These are phyloP conservation scores for Multifurca ochricompacta DNA, from an alignment of 768 basidiomycete genomes.

Conservation along the genomic window DNA sequence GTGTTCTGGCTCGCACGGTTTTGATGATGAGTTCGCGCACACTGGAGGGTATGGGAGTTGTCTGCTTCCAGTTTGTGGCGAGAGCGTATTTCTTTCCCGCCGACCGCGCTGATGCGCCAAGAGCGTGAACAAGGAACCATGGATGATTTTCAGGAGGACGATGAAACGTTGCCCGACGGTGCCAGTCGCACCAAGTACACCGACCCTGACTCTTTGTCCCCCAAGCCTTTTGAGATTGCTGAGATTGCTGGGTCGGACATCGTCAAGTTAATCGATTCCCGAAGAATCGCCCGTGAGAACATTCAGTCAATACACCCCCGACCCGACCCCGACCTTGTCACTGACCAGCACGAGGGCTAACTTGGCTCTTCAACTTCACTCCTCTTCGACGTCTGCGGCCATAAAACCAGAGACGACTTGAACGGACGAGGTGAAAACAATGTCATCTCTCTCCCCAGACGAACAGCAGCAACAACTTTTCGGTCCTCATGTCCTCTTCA, in stretches of 20 bases:
- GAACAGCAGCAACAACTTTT: conserved; percentile 54
- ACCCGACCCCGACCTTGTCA: too few species aligned
- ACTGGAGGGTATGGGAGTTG: conserved; percentile 56
- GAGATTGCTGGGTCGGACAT: conserved; percentile 3
- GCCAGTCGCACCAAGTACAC: conserved; percentile 82
- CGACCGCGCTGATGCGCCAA: conserved; percentile 85
- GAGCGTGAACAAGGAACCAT: conserved; percentile 77
- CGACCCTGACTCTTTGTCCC: conserved; percentile 41
- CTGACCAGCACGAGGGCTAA: too few species aligned
- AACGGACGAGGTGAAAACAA: not conserved
- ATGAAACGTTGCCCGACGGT: conserved; percentile 97
- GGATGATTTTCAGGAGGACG: conserved; percentile 75
- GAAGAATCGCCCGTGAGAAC: not conserved
- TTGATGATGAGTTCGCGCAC: conserved; percentile 61
- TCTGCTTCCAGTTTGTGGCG: conserved; percentile 85
- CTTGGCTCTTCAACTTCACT: too few species aligned
- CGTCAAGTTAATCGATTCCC: too few species aligned
- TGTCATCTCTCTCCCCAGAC: conserved; percentile 28
- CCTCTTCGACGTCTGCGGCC: too few species aligned
- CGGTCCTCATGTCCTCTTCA: conserved; percentile 56
- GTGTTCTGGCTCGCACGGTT: conserved; percentile 67
- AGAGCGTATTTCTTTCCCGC: conserved; percentile 73
- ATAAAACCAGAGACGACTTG: too few species aligned
- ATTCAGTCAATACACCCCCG: not conserved
- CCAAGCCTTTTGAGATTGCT: conserved; percentile 21